A percentile compares a stretch with the other conserved stretches of the same genome.
These are phyloP conservation scores for Amphibolis antarctica DNA, from an alignment of 106 monocot genomes.

Conservation along the genomic window DNA sequence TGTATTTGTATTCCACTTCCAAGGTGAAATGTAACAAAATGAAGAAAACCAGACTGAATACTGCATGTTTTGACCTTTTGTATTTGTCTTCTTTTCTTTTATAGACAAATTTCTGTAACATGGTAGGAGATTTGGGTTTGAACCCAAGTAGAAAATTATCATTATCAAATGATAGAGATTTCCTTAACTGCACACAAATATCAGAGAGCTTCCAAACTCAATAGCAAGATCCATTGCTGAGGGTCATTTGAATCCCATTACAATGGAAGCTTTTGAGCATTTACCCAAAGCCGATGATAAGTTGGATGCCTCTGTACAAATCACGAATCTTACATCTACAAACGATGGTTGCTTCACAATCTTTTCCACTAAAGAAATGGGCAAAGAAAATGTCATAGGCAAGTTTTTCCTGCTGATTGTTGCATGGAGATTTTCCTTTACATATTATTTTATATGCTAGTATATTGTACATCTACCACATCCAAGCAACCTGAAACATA, in stretches of 20 bases:
- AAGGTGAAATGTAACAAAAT: too few relatives aligned
- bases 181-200: conserved; percentile 21
- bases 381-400: conserved; percentile 23
- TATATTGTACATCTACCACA: too few relatives aligned
- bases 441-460: too few relatives aligned
- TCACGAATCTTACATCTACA: conserved; percentile 2
- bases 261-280: conserved; percentile 54
- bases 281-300: conserved; percentile 10
- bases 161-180: background rate
- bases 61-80: too few relatives aligned
- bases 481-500: too few relatives aligned
- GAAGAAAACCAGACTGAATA: too few relatives aligned
- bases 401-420: conserved; percentile 8
- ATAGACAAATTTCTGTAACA: too few relatives aligned
- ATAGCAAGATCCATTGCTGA: conserved; percentile 70
- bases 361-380: conserved; percentile 15
- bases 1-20: too few relatives aligned
- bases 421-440: background rate
- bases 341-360: conserved; percentile 32
- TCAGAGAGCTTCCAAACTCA: conserved; percentile 42
- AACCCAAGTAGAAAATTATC: background rate
- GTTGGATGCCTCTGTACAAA: background rate
- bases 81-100: background rate
- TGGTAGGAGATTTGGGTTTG: too few relatives aligned
- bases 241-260: conserved; percentile 61